Evolutionary conservation across 257 asterid species (phyloP), one percentile per base, ranked within the genome.

Genomic region (Solanum lycopersicoides): DNA sequence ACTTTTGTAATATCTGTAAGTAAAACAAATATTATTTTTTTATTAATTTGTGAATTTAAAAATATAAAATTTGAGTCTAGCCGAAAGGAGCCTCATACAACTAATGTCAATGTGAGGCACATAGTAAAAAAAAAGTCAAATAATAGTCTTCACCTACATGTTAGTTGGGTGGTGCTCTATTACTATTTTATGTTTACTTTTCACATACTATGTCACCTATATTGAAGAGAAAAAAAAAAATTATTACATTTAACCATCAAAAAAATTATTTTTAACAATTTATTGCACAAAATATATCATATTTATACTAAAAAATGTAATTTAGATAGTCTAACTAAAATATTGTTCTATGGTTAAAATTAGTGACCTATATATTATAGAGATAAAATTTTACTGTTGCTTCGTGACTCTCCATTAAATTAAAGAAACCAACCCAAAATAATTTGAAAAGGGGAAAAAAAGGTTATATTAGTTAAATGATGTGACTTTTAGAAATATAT

Each of bases 311-410:
- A 6, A 12, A 15, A 8, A 3, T 30, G 41, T 30, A 69, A 30
- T 1, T 8, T 68, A 14, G 0, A 14, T 3, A 0, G 2, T 25
- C 21, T 25, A 12, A 12, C 2, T 6, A 28, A 66, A 66, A 30
- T 0, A 30, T 14, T 6, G 30, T 30, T 69, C 3, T 12, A 69
- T 4, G 23, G 1, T 2, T 69, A 8, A 69, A 12, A 15, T 32
- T 9, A 9, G 1, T 28, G 1, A 8, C 13, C 3, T 14, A 28
- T 6, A 28, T 14, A 0, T 7, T 13, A 32, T 2, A 7, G 2
- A 1, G 2, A 71, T 8, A 7, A 8, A 16, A 34, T 0, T 71
- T 32, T 71, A 32, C 14, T 16, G 4, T 68, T 68, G 0, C 9
- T 66, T 2, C 4, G 11, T 12, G 0, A 12, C 2, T n/a, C 8